phyloP scores from a whole-genome alignment of 768 basidiomycete genomes.

The Cytidiella melzeri region DNA sequence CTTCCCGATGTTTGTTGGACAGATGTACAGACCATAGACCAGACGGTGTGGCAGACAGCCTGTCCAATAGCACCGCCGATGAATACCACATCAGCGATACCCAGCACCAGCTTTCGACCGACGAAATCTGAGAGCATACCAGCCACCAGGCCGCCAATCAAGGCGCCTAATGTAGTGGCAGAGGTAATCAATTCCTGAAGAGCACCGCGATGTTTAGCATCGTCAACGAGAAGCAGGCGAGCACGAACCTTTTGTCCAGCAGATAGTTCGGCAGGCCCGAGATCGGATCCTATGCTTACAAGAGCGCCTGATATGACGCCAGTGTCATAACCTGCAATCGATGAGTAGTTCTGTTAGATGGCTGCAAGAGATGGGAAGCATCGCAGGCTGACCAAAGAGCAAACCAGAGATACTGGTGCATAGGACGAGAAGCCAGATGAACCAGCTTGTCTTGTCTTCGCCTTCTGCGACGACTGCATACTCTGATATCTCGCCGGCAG shows the following conservation, averaged over 20 bases:
- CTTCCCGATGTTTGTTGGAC: too few species aligned
- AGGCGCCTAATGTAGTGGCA: conserved; percentile 70
- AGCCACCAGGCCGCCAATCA: conserved; percentile 66
- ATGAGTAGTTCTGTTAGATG: not conserved
- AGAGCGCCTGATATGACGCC: conserved; percentile 79
- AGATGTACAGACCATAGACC: conserved; percentile 54
- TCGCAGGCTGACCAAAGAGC: conserved; percentile 53
- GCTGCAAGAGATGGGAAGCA: not conserved
- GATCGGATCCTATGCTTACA: conserved; percentile 62
- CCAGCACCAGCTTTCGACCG: conserved; percentile 60
- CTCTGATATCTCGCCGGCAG: conserved; percentile 50
- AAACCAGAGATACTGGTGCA: conserved; percentile 73
- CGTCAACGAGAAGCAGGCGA: not conserved
- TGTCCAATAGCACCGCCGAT: conserved; percentile 70
- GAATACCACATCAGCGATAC: conserved; percentile 65
- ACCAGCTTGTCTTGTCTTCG: conserved; percentile 62
- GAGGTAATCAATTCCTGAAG: conserved; percentile 74
- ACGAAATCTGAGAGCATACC: conserved; percentile 68
- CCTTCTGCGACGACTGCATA: conserved; percentile 55
- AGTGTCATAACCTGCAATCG: conserved; percentile 63
- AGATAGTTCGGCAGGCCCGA: conserved; percentile 51
- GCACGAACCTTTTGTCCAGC: conserved; percentile 61
- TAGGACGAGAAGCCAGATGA: conserved; percentile 71
- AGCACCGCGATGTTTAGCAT: not conserved
- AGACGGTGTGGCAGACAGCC: conserved; percentile 61